These are phyloP conservation scores for Alnus rubra DNA, from an alignment of 306 rosid species.

Conservation along the genomic window DNA sequence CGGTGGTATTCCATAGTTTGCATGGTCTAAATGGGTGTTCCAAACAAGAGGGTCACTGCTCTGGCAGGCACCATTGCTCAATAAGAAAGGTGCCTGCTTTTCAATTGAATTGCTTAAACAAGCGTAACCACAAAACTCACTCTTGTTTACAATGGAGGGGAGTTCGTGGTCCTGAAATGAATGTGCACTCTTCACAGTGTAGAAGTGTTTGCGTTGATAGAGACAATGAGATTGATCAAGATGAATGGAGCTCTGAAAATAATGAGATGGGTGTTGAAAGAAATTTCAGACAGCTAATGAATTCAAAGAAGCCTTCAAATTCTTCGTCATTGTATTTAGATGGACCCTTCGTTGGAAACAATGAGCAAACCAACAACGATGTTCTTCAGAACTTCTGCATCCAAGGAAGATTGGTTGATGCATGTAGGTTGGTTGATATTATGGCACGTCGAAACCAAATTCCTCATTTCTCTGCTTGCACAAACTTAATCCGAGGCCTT, in stretches of 20 bases:
- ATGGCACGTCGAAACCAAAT: slow-evolving; percentile 79
- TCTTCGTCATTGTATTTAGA: slow-evolving; percentile 41
- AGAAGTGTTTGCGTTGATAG: slow-evolving; percentile 53
- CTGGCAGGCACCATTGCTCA: slow-evolving; percentile 30
- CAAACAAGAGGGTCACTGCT: slow-evolving; percentile 39
- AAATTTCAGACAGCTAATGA: slow-evolving; percentile 34
- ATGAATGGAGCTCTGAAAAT: slow-evolving; percentile 36
- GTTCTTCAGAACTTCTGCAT: slow-evolving; percentile 61
- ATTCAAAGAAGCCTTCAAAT: slow-evolving; percentile 31
- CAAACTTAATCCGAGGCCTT: slow-evolving; percentile 73
- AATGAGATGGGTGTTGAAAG: slow-evolving; percentile 24
- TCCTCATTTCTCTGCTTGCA: slow-evolving; percentile 69
- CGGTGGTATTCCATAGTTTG: slow-evolving; percentile 37
- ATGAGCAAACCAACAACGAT: slow-evolving; percentile 56
- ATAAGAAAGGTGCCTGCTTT: slow-evolving; percentile 28
- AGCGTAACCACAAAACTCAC: slow-evolving; percentile 22
- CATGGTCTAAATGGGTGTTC: slow-evolving; percentile 37
- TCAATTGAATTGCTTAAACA: slow-evolving; percentile 22
- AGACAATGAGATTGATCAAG: slow-evolving; percentile 46
- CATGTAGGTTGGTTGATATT: slow-evolving; percentile 64
- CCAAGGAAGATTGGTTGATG: slow-evolving; percentile 55
- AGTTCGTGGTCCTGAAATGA: slow-evolving; percentile 28
- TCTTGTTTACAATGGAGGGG: slow-evolving; percentile 36
- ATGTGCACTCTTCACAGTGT: slow-evolving; percentile 27
- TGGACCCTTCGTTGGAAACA: slow-evolving; percentile 55